Evolutionary conservation across 2,329 filamentous ascomycete species (phyloP).

Genomic region (Penicillium sp.): DNA sequence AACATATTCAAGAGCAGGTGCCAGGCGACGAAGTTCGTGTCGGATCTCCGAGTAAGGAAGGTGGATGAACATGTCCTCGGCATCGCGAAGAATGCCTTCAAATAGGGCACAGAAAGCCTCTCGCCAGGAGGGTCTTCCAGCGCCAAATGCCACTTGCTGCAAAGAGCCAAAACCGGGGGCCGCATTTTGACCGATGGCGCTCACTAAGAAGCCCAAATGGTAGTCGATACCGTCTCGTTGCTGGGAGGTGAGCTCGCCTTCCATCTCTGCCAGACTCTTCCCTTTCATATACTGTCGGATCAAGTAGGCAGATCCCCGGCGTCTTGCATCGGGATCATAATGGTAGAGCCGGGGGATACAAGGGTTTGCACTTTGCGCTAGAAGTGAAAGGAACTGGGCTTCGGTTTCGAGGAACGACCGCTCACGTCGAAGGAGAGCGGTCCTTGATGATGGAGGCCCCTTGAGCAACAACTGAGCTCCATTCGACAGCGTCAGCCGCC

Average conservation of each 20-base stretch:
- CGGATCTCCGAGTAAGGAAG: constrained; percentile 57
- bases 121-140: constrained; percentile 51
- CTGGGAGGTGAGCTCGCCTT: constrained; percentile 28
- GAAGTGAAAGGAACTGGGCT: constrained; percentile 38
- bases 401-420: constrained; percentile 41
- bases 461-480: constrained; percentile 40
- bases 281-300: constrained; percentile 40
- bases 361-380: constrained; percentile 33
- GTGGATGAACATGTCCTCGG: constrained; percentile 58
- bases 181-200: constrained; percentile 45
- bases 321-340: constrained; percentile 32
- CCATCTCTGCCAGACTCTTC: constrained; percentile 32
- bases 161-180: constrained; percentile 53
- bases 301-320: constrained; percentile 35
- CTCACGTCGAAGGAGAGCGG: constrained; percentile 42
- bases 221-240: constrained; percentile 35
- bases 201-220: constrained; percentile 38
- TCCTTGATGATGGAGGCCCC: constrained; percentile 32
- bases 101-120: constrained; percentile 53
- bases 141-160: constrained; percentile 46
- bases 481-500: constrained; percentile 39
- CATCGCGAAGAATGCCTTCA: constrained; percentile 55
- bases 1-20: constrained; percentile 50
- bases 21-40: constrained; percentile 47
- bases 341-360: constrained; percentile 40